Conservation (phyloP, 192 early-diverging fungal species). For the Haplosporangium gracile region DNA sequence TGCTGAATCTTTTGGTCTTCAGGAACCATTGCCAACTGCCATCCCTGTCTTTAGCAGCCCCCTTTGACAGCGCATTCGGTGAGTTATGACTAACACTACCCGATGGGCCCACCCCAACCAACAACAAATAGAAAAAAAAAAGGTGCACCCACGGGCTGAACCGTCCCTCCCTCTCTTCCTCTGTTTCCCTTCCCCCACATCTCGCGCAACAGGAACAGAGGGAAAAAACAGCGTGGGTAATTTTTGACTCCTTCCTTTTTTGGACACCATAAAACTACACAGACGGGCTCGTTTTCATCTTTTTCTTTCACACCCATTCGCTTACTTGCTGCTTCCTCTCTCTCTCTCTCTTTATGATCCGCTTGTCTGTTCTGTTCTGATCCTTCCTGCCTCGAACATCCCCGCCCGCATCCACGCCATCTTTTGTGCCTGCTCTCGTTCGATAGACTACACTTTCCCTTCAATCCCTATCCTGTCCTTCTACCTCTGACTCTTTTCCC, state of each 20-base stretch:
- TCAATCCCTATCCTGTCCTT: background rate
- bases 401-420: background rate
- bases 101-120: background rate
- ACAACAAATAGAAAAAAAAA: background rate
- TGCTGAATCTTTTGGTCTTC: too few relatives aligned
- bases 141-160: background rate
- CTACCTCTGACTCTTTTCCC: background rate
- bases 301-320: background rate
- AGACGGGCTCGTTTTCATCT: too few relatives aligned
- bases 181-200: slow-evolving; percentile 1
- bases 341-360: background rate
- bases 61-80: background rate
- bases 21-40: background rate
- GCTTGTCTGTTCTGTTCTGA: background rate
- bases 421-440: background rate
- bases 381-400: background rate
- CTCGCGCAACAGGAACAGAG: background rate
- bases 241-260: slow-evolving; percentile 16
- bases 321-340: background rate
- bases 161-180: background rate
- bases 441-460: background rate
- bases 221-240: slow-evolving; percentile 12
- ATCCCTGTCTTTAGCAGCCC: too few relatives aligned
- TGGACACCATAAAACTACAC: background rate
- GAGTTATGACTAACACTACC: background rate